Evolutionary conservation across 371 early-diverging fungal genomes (phyloP).

Genomic region (Sporodiniella umbellata): DNA sequence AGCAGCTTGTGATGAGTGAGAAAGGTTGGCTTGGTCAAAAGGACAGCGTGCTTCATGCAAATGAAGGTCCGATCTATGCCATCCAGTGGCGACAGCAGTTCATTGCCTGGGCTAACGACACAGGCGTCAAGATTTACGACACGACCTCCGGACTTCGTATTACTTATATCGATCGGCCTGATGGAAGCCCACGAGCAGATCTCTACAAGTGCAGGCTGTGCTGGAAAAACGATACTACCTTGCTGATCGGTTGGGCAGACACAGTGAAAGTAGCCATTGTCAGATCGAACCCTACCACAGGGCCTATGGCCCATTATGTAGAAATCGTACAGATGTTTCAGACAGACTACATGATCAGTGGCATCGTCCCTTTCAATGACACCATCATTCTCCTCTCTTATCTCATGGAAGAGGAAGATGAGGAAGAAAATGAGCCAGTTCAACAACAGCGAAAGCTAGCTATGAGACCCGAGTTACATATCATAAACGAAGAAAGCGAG

Average conservation of each 20-base stretch:
- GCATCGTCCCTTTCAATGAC: slow-evolving; percentile 81
- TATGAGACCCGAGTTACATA: slow-evolving; percentile 83
- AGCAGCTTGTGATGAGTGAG: slow-evolving; percentile 78
- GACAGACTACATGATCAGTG: slow-evolving; percentile 87
- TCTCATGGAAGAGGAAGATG: slow-evolving; percentile 39
- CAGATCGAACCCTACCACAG: slow-evolving; percentile 39
- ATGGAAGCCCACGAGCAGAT: slow-evolving; percentile 80
- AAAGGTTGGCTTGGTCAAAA: slow-evolving; percentile 65
- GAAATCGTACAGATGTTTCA: slow-evolving; percentile 79
- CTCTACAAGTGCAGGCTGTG: slow-evolving; percentile 80
- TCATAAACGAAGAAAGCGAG: slow-evolving; percentile 77
- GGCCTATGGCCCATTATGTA: slow-evolving; percentile 64
- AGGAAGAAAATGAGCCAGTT: slow-evolving; percentile 23
- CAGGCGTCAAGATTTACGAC: slow-evolving; percentile 85
- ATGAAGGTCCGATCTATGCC: slow-evolving; percentile 86
- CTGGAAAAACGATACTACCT: slow-evolving; percentile 76
- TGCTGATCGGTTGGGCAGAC: slow-evolving; percentile 94
- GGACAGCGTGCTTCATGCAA: slow-evolving; percentile 75
- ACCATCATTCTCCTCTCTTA: slow-evolving; percentile 78
- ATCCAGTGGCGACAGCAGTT: slow-evolving; percentile 80
- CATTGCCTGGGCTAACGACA: slow-evolving; percentile 94
- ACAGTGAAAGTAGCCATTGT: slow-evolving; percentile 81
- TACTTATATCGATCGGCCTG: slow-evolving; percentile 81
- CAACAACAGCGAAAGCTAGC: slow-evolving; percentile 40
- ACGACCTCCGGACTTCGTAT: slow-evolving; percentile 66